phyloP scores from a whole-genome alignment of 306 rosid genomes.

The Abrus precatorius region DNA sequence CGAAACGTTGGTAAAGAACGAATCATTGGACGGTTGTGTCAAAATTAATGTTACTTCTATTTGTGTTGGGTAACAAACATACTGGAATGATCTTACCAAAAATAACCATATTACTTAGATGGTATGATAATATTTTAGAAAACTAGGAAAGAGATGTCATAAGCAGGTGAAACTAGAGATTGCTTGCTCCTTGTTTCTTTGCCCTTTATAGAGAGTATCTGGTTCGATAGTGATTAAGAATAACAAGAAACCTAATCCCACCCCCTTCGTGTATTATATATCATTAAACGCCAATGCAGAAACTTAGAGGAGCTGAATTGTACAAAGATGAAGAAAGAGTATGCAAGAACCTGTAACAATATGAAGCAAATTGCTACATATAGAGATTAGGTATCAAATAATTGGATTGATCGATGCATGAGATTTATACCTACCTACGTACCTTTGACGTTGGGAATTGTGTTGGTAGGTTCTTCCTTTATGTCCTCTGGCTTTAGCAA shows the following conservation, averaged over 20 bases:
- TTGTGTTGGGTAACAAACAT: not conserved
- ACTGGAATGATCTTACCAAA: not conserved
- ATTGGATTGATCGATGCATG: not conserved
- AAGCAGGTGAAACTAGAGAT: slow-evolving; percentile 1
- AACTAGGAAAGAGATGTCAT: not conserved
- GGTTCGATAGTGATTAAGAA: not conserved
- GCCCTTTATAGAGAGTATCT: not conserved
- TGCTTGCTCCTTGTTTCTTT: not conserved
- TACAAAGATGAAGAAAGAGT: not conserved
- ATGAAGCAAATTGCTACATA: not conserved
- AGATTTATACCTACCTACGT: not conserved
- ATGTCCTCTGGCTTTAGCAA: too few species aligned
- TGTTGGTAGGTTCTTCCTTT: too few species aligned
- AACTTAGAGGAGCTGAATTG: not conserved
- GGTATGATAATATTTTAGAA: not conserved
- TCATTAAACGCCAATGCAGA: not conserved
- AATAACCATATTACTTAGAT: not conserved
- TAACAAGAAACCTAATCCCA: not conserved
- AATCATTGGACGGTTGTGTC: not conserved
- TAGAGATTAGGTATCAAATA: not conserved
- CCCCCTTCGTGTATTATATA: not conserved
- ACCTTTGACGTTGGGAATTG: too few species aligned
- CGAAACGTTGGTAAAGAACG: not conserved
- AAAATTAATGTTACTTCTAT: not conserved
- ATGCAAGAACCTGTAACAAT: not conserved